Conservation (phyloP, 306 rosid genomes). For the Quercus gilva region DNA sequence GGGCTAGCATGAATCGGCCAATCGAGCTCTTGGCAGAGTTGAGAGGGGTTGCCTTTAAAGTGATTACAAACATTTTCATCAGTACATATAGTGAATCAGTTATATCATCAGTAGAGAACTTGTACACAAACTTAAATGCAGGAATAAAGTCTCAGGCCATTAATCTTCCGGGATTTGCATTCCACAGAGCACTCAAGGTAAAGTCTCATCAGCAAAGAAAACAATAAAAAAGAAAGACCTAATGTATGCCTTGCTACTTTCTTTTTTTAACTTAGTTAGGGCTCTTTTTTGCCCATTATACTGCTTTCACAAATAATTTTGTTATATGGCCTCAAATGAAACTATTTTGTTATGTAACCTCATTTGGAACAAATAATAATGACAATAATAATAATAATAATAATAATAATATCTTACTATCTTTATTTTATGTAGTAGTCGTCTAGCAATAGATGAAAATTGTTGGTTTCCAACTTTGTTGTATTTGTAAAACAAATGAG, state of each 20-base stretch:
- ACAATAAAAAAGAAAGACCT: background rate
- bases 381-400: no score
- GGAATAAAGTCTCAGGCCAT: slow-evolving; percentile 1
- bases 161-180: slow-evolving; percentile 27
- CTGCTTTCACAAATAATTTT: no score
- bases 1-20: slow-evolving; percentile 22
- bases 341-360: no score
- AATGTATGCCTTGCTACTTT: background rate
- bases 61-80: slow-evolving; percentile 30
- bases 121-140: background rate
- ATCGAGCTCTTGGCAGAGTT: slow-evolving; percentile 25
- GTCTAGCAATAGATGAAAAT: no score
- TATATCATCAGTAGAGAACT: background rate
- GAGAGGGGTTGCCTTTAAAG: slow-evolving; percentile 21
- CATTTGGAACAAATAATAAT: no score
- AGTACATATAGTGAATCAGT: slow-evolving; percentile 5
- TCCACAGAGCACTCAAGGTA: slow-evolving; percentile 36
- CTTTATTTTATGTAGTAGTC: no score
- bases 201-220: background rate
- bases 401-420: no score
- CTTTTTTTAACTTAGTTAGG: background rate
- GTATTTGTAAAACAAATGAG: background rate
- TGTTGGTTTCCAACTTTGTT: no score
- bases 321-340: no score
- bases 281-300: no score